Base-by-base conservation (phyloP, 2,329 filamentous ascomycete species). In the Diplodia sapinea region DNA sequence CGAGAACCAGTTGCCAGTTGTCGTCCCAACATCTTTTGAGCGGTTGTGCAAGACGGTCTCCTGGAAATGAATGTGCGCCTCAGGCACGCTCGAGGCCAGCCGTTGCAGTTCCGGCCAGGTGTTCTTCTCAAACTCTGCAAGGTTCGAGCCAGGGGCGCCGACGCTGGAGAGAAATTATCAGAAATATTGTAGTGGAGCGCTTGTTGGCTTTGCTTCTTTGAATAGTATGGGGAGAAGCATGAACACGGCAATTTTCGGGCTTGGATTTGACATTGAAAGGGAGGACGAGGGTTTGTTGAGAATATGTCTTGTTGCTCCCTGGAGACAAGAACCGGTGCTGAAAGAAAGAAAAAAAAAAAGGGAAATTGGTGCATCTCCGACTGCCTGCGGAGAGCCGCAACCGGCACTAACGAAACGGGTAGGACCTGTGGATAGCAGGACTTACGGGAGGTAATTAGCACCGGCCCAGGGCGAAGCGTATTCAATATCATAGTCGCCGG, bases 401-500 rank as follows among this genome's bases (percentile, higher is more conserved):
- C 11, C 13, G 17, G 36, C 33, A 4, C n/a, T 6, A 29, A n/a
- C 26, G 23, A n/a, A 40, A 15, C 23, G 56, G 29, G 8, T 15
- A 4, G 33, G 23, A 49, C 31, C 8, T 11, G 17, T 7, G n/a
- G 17, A 20, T 8, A 56, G 43, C 9, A 23, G 23, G 29, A 68
- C 66, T 63, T 52, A 68, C 66, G 91, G 92, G 69, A 90, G 78
- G 74, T 88, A 89, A 75, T 95, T 94, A 70, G 92, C 93, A 15
- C 93, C 93, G 3, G 93, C 93, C 91, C 92, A 96, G 0, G 92
- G 93, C 6, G 92, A 96, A 0, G 92, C 89, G 77, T 97, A 97
- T 82, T 96, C 91, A 72, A 94, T 90, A 71, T 94, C 91, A 78
- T 94, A 95, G 81, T 97, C 94, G 43, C 94, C 94, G 0, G 94